Base-by-base conservation (phyloP, 192 early-diverging fungal genomes). In the Dissophora ornata region DNA sequence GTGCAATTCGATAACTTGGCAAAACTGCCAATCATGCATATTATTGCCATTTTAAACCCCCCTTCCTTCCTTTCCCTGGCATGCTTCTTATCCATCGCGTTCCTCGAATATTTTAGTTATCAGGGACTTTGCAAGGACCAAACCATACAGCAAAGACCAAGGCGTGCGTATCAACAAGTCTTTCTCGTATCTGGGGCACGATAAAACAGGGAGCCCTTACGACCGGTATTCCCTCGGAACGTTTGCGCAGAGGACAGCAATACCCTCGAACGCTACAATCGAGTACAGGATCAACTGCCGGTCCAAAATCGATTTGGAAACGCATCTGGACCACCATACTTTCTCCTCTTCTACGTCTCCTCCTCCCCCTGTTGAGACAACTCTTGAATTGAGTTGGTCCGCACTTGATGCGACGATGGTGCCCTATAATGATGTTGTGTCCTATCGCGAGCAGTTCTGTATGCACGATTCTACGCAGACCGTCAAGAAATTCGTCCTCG, bases 101-200 rank as follows among this genome's bases (percentile, higher is more conserved):
- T 9, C 36, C 3, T 13, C 12, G 15, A 26, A 12, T 34, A 50
- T 33, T 22, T 42, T 41, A 74, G 71, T 55, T 8, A 38, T 77
- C 12, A 16, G 33, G 7, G 64, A 62, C 16, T 77, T 53, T 50
- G 57, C 64, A 30, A 53, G 26, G 19, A 56, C 57, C 38, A 77
- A 77, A 42, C 25, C 71, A 0, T 77, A 77, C 24, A 67, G 58
- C 55, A 77, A 77, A 24, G 71, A 77, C 52, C 56, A 44, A 0
- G 57, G 71, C 4, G 71, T 57, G 0, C 71, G 71, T 15, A 59
- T 77, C 57, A 77, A 77, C 64, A 77, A 77, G 36, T 45, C 64
- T 10, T 77, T 77, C 45, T 54, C 71, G 18, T 67, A 55, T 12
- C 71, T 77, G 18, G 49, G 32, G 4, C 71, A 62, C 40, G 71